phyloP scores from a whole-genome alignment of 2,329 filamentous ascomycete genomes.

The Sclerotinia borealis region DNA sequence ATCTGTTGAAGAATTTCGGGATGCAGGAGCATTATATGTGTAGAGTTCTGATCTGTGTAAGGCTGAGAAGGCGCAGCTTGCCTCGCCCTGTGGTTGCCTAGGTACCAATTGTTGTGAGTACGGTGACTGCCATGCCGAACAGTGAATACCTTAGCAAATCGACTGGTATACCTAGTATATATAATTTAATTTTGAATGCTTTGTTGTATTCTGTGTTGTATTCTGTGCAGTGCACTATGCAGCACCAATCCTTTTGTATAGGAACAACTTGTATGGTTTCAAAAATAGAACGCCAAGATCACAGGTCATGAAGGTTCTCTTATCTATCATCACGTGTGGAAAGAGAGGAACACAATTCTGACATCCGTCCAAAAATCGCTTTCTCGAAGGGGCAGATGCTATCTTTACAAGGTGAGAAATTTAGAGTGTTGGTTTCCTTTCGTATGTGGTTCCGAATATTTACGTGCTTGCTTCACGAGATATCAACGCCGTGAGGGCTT shows the following conservation, averaged over 20 bases:
- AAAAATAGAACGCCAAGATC: background rate
- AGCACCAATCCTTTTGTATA: too few relatives aligned
- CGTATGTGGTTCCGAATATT: background rate
- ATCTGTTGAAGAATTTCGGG: background rate
- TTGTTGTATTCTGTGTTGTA: too few relatives aligned
- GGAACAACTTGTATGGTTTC: background rate
- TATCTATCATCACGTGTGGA: constrained; percentile 7
- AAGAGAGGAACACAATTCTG: background rate
- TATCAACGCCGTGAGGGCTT: background rate
- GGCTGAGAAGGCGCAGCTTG: background rate
- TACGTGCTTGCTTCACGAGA: too few relatives aligned
- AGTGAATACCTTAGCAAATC: background rate
- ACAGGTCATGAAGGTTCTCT: background rate
- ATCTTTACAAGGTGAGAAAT: background rate
- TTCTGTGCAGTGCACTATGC: too few relatives aligned
- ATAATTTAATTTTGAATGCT: too few relatives aligned
- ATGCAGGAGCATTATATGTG: background rate
- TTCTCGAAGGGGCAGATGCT: background rate
- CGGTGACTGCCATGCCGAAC: background rate
- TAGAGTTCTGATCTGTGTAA: background rate
- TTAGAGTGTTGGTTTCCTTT: too few relatives aligned
- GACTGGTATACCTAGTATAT: background rate
- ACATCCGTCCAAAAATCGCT: background rate
- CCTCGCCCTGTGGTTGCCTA: background rate
- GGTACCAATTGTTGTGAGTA: background rate